Evolutionary conservation across 2,329 filamentous ascomycete species (phyloP).

Genomic region (Aspergillus tubingensis): DNA sequence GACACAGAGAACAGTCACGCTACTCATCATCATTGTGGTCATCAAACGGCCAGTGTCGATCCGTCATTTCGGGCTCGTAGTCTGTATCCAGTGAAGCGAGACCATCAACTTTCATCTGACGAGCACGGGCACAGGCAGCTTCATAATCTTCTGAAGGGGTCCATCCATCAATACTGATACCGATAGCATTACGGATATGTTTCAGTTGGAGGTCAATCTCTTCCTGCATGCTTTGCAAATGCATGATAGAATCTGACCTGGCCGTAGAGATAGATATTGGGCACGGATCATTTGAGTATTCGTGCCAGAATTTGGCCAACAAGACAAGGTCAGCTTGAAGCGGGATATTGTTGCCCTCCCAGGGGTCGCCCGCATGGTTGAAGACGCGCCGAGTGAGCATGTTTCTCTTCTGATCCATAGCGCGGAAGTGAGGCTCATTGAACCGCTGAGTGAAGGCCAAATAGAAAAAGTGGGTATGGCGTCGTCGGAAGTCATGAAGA

Average conservation of each 20-base stretch:
- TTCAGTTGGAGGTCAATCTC: conserved; percentile 19
- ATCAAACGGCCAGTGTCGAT: conserved; percentile 21
- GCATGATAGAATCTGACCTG: conserved; percentile 7
- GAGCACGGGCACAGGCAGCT: conserved; percentile 10
- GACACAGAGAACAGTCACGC: neutral
- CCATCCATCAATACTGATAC: conserved; percentile 20
- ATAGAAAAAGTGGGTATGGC: conserved; percentile 13
- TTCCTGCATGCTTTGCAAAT: conserved; percentile 10
- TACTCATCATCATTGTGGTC: conserved; percentile 18
- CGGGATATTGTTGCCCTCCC: conserved; percentile 10
- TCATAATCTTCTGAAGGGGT: conserved; percentile 15
- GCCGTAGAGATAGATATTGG: conserved; percentile 16
- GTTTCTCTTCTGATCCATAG: conserved; percentile 1
- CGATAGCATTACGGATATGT: conserved; percentile 10
- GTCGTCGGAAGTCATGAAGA: conserved; percentile 3
- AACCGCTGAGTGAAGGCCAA: conserved; percentile 5
- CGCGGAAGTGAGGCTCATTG: conserved; percentile 8
- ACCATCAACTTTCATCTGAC: conserved; percentile 11
- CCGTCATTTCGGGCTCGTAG: conserved; percentile 11
- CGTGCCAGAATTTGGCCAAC: conserved; percentile 4
- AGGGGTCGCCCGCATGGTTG: conserved; percentile 6
- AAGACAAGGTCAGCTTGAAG: conserved; percentile 2
- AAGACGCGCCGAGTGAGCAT: conserved; percentile 8
- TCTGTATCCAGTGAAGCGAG: conserved; percentile 13
- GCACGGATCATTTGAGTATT: conserved; percentile 9